phyloP scores from a whole-genome alignment of 805 yeast genomes.

The Debaryomyces tyrocola region DNA sequence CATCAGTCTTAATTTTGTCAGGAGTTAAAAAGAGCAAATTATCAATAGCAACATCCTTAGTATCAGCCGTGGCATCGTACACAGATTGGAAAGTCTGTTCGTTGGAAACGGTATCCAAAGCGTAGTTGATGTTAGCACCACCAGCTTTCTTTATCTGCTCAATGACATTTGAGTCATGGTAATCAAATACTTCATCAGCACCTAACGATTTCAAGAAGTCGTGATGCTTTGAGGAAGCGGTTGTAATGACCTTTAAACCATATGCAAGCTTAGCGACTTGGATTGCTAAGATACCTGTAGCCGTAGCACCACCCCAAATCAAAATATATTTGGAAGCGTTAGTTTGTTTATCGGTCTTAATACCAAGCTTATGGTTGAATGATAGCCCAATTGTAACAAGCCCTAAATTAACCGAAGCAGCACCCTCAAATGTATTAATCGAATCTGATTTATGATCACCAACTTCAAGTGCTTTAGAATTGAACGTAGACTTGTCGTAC shows the following conservation, averaged over 20 bases:
- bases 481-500: slow-evolving; percentile 13
- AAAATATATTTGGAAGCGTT: slow-evolving; percentile 19
- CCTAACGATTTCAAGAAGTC: slow-evolving; percentile 25
- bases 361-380: slow-evolving; percentile 32
- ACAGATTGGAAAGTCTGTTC: slow-evolving; percentile 21
- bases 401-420: slow-evolving; percentile 58
- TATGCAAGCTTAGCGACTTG: slow-evolving; percentile 31
- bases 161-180: slow-evolving; percentile 22
- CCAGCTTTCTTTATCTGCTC: slow-evolving; percentile 19
- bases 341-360: slow-evolving; percentile 12
- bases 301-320: slow-evolving; percentile 40
- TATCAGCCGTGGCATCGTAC: slow-evolving; percentile 24
- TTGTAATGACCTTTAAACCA: slow-evolving; percentile 29
- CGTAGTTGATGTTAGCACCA: slow-evolving; percentile 21
- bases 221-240: slow-evolving; percentile 26
- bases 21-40: slow-evolving; percentile 16
- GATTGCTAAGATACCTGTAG: slow-evolving; percentile 30
- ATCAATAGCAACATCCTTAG: slow-evolving; percentile 18
- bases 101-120: slow-evolving; percentile 25
- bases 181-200: slow-evolving; percentile 30
- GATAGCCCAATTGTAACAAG: slow-evolving; percentile 50
- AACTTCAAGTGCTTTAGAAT: slow-evolving; percentile 16
- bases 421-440: slow-evolving; percentile 58
- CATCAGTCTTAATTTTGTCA: slow-evolving; percentile 7
- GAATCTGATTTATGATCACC: slow-evolving; percentile 33